Evolutionary conservation across 345 rosid species (phyloP), one percentile per base, ranked within the genome.

Genomic region (Arabis alpina): DNA sequence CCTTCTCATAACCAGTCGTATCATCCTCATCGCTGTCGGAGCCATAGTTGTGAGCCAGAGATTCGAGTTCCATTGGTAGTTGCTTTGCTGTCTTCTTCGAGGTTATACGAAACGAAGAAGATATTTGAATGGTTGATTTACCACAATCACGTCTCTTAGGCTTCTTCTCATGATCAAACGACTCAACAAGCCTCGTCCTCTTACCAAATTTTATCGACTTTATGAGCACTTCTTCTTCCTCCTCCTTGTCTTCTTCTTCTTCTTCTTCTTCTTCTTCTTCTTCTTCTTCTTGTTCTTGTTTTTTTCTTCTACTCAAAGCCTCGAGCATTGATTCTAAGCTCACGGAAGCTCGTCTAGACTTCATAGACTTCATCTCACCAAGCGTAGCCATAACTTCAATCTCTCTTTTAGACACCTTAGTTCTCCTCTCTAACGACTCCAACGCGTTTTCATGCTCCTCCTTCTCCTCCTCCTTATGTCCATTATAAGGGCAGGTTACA

Each of bases 271-370:
- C n/a, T n/a, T n/a, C n/a, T n/a, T n/a, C n/a, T n/a, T 84, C 4
- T 60, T 34, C 40, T 1, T 14, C 10, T 16, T 77, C 34, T 62
- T 76, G 76, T 71, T 81, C 72, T 66, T 66, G 76, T 77, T 80
- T 74, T 13, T 81, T 77, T 27, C 87, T 76, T n/a, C 57, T 83
- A 74, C 85, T 89, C 82, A 91, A 79, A 58, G 82, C 90, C 77
- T 86, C 87, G 34, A 91, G 91, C 97, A 92, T 85, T 3, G 85
- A 81, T 61, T 92, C 94, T n/a, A 86, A 77, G 19, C 89, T 86
- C 32, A 89, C 89, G 3, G 86, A 83, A 0, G 89, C 93, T 54
- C 90, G 88, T 72, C 93, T 85, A 47, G 92, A 84, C 86, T 77
- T 88, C 86, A 88, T 78, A 39, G 90, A 82, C 64, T 86, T 88